Evolutionary conservation across 2,329 filamentous ascomycete species (phyloP).

Genomic region (Sclerotinia spermophila): DNA sequence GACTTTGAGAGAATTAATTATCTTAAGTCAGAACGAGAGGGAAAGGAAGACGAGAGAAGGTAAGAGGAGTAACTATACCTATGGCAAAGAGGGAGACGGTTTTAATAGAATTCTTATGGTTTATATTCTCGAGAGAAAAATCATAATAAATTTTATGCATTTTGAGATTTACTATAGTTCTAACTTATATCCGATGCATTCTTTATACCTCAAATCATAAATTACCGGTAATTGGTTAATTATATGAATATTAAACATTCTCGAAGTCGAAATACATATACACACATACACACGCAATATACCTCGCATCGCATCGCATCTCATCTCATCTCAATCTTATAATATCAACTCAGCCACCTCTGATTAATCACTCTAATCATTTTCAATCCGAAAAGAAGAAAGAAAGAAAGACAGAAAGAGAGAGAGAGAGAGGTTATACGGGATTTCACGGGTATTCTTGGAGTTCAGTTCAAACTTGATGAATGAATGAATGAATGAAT

Average conservation of each 20-base stretch:
- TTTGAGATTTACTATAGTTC: background rate
- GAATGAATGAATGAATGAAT: background rate
- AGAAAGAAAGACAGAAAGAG: background rate
- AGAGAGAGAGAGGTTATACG: background rate
- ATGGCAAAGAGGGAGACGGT: background rate
- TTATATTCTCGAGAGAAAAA: background rate
- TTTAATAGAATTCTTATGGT: background rate
- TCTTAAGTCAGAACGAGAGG: background rate
- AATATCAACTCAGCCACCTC: conserved; percentile 11
- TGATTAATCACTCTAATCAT: background rate
- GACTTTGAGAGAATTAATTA: background rate
- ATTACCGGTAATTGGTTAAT: too few relatives aligned
- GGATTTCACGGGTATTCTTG: background rate
- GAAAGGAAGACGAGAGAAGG: background rate
- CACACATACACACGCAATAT: background rate
- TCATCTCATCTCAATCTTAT: conserved; percentile 2
- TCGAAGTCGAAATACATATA: background rate
- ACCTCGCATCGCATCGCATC: background rate
- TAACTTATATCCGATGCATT: background rate
- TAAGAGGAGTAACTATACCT: background rate
- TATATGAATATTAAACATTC: background rate
- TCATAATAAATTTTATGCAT: background rate
- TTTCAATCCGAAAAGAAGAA: background rate
- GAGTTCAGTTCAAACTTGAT: background rate
- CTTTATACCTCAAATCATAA: background rate